phyloP scores from a whole-genome alignment of 257 asterid species.

The Petunia axillaris region DNA sequence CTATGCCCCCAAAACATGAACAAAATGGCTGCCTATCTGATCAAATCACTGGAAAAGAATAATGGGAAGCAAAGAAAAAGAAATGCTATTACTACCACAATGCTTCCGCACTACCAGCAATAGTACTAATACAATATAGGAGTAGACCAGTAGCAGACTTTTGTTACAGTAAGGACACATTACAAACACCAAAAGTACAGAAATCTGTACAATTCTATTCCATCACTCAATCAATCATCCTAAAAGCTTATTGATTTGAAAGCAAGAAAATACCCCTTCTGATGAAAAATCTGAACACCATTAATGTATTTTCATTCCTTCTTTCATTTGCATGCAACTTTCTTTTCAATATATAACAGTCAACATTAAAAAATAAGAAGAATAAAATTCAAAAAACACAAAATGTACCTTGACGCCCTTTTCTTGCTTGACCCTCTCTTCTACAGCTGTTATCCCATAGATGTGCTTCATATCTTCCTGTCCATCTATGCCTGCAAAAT shows the following conservation, averaged over 20 bases:
- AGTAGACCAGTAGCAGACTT: not conserved
- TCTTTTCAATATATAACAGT: slow-evolving; percentile 27
- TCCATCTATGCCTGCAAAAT: slow-evolving; percentile 89
- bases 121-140: not conserved
- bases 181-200: slow-evolving; percentile 9
- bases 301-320: slow-evolving; percentile 28
- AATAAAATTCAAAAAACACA: not conserved
- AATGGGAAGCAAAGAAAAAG: slow-evolving; percentile 15
- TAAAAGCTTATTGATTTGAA: slow-evolving; percentile 44
- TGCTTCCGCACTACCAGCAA: not conserved
- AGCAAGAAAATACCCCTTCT: slow-evolving; percentile 24
- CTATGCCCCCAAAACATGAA: slow-evolving; percentile 30
- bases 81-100: slow-evolving; percentile 30
- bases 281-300: slow-evolving; percentile 25
- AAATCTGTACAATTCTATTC: slow-evolving; percentile 31
- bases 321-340: slow-evolving; percentile 38
- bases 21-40: slow-evolving; percentile 80
- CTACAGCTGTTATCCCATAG: slow-evolving; percentile 99
- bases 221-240: slow-evolving; percentile 70
- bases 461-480: slow-evolving; percentile 99
- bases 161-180: slow-evolving; percentile 14
- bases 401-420: slow-evolving; percentile 91
- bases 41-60: slow-evolving; percentile 41
- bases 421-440: slow-evolving; percentile 98
- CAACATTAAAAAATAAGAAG: not conserved